phyloP scores from a whole-genome alignment of 1,139 yeast genomes.

The Martiniozyma asiatica region DNA sequence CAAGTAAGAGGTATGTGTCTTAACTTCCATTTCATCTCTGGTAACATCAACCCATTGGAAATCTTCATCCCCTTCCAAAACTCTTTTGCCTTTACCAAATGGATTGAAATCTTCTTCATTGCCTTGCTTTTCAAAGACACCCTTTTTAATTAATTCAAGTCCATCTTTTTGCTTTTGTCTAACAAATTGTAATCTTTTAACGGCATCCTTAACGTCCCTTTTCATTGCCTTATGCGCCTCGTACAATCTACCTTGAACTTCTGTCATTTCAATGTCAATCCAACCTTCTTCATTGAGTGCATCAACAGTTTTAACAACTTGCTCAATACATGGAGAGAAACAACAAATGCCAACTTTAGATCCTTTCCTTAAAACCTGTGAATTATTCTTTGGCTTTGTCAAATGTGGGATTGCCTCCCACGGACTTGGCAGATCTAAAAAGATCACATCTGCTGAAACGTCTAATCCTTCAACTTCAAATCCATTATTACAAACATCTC shows the following conservation, averaged over 20 bases:
- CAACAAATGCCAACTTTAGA: constrained; percentile 69
- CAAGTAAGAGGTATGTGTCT: constrained; percentile 87
- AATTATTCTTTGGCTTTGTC: no score
- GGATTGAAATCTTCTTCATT: constrained; percentile 65
- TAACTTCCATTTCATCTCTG: constrained; percentile 70
- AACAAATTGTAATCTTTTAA: constrained; percentile 70
- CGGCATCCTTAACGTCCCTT: constrained; percentile 66
- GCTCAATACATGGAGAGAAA: constrained; percentile 96
- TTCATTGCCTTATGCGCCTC: constrained; percentile 89
- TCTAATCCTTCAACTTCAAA: constrained; percentile 37
- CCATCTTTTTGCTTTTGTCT: constrained; percentile 67
- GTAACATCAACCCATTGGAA: constrained; percentile 79
- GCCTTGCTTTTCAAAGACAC: constrained; percentile 17
- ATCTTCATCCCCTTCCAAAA: constrained; percentile 74
- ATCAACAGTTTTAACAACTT: constrained; percentile 75
- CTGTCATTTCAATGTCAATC: constrained; percentile 89
- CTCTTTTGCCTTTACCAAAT: constrained; percentile 72
- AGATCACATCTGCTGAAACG: constrained; percentile 57
- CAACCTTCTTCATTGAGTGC: constrained; percentile 69
- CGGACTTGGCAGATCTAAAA: constrained; percentile 91
- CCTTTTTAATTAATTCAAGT: constrained; percentile 30
- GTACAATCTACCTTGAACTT: constrained; percentile 75
- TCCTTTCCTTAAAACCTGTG: constrained; percentile 49
- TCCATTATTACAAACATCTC: constrained; percentile 89
- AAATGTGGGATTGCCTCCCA: constrained; percentile 90